Percentiles rank a stretch among this genome's conserved stretches.
Conservation (phyloP, 108 stramenopile genomes). For the Parmales sp. region DNA sequence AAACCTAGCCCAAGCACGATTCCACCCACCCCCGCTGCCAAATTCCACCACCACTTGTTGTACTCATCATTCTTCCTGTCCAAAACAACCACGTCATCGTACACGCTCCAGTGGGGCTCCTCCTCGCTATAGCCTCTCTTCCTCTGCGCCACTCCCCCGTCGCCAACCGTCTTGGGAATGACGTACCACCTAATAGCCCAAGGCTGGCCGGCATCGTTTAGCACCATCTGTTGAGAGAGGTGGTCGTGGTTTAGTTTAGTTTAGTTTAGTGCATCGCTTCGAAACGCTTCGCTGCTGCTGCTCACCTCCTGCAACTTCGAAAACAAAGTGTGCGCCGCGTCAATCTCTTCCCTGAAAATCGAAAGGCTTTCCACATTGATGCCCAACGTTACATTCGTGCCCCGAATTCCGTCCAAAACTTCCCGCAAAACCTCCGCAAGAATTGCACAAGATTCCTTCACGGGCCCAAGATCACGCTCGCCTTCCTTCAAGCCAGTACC, state of each 20-base stretch:
- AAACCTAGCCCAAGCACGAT: too few species aligned
- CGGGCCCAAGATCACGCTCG: background rate
- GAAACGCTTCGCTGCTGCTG: too few species aligned
- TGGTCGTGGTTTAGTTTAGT: too few species aligned
- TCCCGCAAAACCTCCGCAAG: slow-evolving; percentile 11
- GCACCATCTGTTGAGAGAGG: too few species aligned
- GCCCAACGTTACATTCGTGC: slow-evolving; percentile 39
- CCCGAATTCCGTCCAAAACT: slow-evolving; percentile 30
- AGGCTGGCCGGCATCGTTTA: slow-evolving; percentile 27
- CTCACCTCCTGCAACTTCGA: slow-evolving; percentile 33
- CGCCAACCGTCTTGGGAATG: background rate
- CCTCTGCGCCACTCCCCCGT: too few species aligned
- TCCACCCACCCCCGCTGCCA: too few species aligned
- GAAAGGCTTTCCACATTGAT: slow-evolving; percentile 38
- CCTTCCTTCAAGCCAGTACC: background rate
- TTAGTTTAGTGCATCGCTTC: too few species aligned
- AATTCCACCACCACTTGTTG: too few species aligned
- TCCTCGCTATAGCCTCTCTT: too few species aligned
- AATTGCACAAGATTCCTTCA: background rate
- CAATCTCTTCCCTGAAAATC: slow-evolving; percentile 50
- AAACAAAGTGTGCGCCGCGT: slow-evolving; percentile 47
- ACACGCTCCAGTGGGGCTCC: too few species aligned
- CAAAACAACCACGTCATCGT: too few species aligned
- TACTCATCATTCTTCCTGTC: too few species aligned
- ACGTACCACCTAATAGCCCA: slow-evolving; percentile 41